A percentile compares a stretch with the other conserved stretches of the same genome.
Conservation (phyloP, 148 eudicot genomes). For the Arctostaphylos glauca region DNA sequence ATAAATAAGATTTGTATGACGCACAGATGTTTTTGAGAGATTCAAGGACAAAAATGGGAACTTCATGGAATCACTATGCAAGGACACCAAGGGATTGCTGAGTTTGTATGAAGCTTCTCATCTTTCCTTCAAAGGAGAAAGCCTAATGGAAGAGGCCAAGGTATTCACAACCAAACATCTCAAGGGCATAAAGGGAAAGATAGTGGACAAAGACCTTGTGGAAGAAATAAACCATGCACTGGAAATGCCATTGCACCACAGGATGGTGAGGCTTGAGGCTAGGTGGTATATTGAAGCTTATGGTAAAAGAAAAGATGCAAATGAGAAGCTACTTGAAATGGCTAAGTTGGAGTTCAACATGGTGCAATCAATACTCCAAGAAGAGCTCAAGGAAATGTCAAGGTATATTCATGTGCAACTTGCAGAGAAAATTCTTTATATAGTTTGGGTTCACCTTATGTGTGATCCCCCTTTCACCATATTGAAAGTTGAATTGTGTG, state of each 20-base stretch:
- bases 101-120: constrained; percentile 9
- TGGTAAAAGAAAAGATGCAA: not conserved
- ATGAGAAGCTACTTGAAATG: constrained; percentile 19
- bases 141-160: constrained; percentile 6
- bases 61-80: not conserved
- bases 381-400: constrained; percentile 27
- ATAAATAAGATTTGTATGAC: constrained; percentile 8
- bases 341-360: constrained; percentile 25
- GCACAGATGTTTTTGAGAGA: not conserved
- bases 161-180: not conserved
- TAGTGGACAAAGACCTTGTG: not conserved
- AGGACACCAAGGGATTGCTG: not conserved
- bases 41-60: not conserved
- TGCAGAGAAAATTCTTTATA: not conserved
- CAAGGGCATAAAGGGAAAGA: not conserved
- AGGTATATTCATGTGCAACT: constrained; percentile 1
- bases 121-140: not conserved
- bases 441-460: not conserved
- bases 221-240: not conserved
- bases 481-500: not conserved
- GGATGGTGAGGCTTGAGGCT: constrained; percentile 4
- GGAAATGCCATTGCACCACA: constrained; percentile 5
- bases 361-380: constrained; percentile 13
- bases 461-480: too few relatives aligned
- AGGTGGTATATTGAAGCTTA: constrained; percentile 1